Evolutionary conservation across 2,329 filamentous ascomycete genomes (phyloP), one percentile per base, ranked within the genome.

Genomic region (Xylariaceae sp.): DNA sequence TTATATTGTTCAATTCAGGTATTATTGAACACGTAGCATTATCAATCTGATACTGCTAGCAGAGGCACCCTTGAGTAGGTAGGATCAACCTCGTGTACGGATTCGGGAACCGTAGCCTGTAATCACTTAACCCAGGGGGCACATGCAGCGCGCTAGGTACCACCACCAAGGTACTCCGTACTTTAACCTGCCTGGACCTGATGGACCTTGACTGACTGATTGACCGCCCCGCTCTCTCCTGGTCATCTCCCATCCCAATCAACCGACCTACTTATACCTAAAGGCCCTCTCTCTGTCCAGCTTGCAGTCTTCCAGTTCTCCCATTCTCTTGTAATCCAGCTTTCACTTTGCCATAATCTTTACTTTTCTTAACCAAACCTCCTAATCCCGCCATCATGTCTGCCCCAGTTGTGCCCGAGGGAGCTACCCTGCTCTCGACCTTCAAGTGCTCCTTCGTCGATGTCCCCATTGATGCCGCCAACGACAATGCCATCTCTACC

Each of bases 391-490:
- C 64, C 68, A 78, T 69, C 71, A 86, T 87, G 82, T 78, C 83
- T 64, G 70, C 78, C 67, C 71, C 73, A 61, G 70, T 74, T 54
- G 78, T 82, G 66, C 85, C 88, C 58, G 76, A 83, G 53, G 88
- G 85, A 66, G 83, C 83, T 69, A 96, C 92, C 69, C 92, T 92
- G 80, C 88, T 97, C 77, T 86, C 95, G 73, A 89, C 87, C 68
- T 82, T 95, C 76, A 89, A 89, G 80, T 83, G 82, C 73, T 93
- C 89, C 69, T 99, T 96, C 78, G 81, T 82, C 65, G 85, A 93
- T 68, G 93, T 97, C 57, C 87, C 89, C 11, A 76, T 96, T 68
- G 84, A 91, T 69, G 80, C 82, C 63, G 81, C 82, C 67, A 88
- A 89, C 67, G 87, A 86, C 76, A 88, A 91, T 78, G 88, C 86